Percentiles rank a stretch among this genome's conserved stretches.
These are phyloP conservation scores for Acacia acuminata DNA, from an alignment of 306 rosid genomes.

Conservation along the genomic window DNA sequence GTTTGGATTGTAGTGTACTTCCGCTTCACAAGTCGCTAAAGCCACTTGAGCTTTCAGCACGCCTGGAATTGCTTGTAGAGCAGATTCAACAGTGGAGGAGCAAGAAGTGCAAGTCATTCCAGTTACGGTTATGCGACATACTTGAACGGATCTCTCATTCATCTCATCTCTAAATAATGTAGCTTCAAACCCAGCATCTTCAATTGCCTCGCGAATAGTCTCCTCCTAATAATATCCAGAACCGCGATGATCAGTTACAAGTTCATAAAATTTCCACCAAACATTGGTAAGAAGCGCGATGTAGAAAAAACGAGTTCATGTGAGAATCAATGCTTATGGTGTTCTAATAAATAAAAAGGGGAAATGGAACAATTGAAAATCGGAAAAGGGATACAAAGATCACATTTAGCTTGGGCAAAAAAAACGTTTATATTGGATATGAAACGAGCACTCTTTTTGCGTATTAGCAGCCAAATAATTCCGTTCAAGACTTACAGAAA, in stretches of 20 bases:
- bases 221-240: conserved; percentile 52
- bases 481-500: background rate
- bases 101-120: conserved; percentile 93
- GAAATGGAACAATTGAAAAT: background rate
- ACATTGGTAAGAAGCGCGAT: background rate
- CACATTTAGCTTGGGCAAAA: background rate
- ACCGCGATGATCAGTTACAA: background rate
- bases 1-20: conserved; percentile 66
- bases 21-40: conserved; percentile 78
- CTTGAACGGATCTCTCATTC: conserved; percentile 47
- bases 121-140: conserved; percentile 59
- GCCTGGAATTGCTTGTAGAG: conserved; percentile 51
- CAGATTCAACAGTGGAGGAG: conserved; percentile 71
- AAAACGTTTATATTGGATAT: background rate
- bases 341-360: background rate
- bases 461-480: background rate
- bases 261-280: background rate
- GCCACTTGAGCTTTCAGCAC: conserved; percentile 68
- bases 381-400: background rate
- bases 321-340: background rate
- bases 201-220: conserved; percentile 65
- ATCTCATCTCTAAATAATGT: conserved; percentile 37
- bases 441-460: background rate
- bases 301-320: background rate
- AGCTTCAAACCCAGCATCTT: conserved; percentile 78